Conservation (phyloP, 768 basidiomycete genomes). For the Phanerodontia chrysosporium region DNA sequence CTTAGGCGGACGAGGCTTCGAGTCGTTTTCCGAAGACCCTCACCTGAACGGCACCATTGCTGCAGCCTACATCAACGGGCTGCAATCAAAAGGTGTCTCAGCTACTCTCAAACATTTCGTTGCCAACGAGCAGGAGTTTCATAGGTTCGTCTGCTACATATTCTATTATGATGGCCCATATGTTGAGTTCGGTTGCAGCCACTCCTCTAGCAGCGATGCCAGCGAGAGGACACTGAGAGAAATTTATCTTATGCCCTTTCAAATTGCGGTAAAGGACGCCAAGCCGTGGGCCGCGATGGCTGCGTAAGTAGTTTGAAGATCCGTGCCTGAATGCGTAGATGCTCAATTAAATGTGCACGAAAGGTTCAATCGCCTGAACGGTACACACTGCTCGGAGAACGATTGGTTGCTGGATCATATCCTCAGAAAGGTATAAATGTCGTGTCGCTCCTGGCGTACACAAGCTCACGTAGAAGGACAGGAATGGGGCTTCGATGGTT, state of each 20-base stretch:
- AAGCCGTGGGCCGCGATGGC: constrained; percentile 61
- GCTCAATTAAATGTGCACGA: no score
- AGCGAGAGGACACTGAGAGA: constrained; percentile 62
- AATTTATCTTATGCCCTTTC: constrained; percentile 61
- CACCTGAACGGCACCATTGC: constrained; percentile 51
- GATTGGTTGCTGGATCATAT: constrained; percentile 46
- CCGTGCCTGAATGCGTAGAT: no score
- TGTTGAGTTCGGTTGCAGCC: no score
- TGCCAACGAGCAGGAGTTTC: constrained; percentile 60
- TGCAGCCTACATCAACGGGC: constrained; percentile 56
- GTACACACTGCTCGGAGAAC: constrained; percentile 55
- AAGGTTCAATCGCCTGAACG: constrained; percentile 62
- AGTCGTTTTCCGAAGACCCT: constrained; percentile 64
- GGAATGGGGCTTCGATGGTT: constrained; percentile 62
- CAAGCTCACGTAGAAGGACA: constrained; percentile 13
- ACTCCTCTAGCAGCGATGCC: constrained; percentile 45
- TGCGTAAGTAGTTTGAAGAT: constrained; percentile 38
- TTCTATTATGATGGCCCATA: no score
- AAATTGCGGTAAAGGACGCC: constrained; percentile 51
- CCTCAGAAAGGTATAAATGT: constrained; percentile 45
- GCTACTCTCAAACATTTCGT: constrained; percentile 65
- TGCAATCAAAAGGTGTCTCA: constrained; percentile 55
- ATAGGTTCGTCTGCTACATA: no score
- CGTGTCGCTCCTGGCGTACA: not conserved
- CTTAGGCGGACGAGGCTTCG: constrained; percentile 53